A percentile compares a stretch with the other conserved stretches of the same genome.
Evolutionary conservation across 768 basidiomycete genomes (phyloP).

Genomic region (Rhodotorula babjevae): DNA sequence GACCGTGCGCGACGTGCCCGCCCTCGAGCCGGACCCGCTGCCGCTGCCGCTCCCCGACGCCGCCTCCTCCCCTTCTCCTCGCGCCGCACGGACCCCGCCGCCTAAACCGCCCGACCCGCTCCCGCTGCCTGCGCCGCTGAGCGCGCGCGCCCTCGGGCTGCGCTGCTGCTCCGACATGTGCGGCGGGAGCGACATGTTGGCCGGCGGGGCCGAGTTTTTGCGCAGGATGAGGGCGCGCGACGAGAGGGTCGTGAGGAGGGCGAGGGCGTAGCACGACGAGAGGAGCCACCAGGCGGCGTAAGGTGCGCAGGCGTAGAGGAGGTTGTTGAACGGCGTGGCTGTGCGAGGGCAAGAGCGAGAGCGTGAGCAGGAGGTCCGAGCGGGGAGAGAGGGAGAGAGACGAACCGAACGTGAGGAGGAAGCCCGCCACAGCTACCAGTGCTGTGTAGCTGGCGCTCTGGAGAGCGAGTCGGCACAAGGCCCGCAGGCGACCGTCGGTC

Average conservation of each 20-base stretch:
- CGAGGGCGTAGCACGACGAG: not conserved
- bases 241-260: conserved; percentile 2
- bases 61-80: too few relatives aligned
- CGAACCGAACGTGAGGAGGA: not conserved
- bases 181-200: too few relatives aligned
- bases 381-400: not conserved
- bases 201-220: not conserved
- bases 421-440: fast-evolving
- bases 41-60: too few relatives aligned
- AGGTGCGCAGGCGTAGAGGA: not conserved
- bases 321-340: not conserved
- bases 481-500: not conserved
- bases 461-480: not conserved
- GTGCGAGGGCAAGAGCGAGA: not conserved
- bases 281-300: not conserved
- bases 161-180: too few relatives aligned
- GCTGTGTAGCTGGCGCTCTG: not conserved
- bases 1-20: too few relatives aligned
- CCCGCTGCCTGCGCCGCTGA: too few relatives aligned
- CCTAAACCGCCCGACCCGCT: too few relatives aligned
- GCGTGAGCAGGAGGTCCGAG: not conserved
- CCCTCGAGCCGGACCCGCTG: too few relatives aligned
- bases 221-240: conserved; percentile 2
- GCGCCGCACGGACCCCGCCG: too few relatives aligned
- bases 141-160: too few relatives aligned